Percentiles rank a stretch among this genome's conserved stretches.
Conservation (phyloP, 202 grass and related monocot species). For the Setaria italica region DNA sequence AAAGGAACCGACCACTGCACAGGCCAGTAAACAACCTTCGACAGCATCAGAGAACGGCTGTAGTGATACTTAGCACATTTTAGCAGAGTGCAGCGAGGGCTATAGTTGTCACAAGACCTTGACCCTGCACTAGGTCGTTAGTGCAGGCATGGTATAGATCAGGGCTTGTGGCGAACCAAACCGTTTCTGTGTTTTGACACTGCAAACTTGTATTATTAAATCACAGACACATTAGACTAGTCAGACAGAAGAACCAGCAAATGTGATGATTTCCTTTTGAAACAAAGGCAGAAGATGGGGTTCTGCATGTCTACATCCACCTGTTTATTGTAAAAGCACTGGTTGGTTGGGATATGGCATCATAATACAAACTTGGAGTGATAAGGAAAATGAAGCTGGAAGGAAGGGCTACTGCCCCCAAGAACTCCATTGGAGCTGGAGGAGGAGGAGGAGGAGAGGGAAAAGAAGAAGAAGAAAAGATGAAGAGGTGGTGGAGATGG, state of each 20-base stretch:
- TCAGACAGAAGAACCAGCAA: not conserved
- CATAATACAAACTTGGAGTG: slow-evolving; percentile 19
- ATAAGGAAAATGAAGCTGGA: slow-evolving; percentile 24
- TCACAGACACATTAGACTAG: not conserved
- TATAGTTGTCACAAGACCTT: not conserved
- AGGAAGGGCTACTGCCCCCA: not conserved
- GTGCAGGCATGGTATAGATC: not conserved
- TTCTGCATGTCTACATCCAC: not conserved
- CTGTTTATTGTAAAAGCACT: slow-evolving; percentile 50
- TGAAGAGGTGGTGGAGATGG: no score
- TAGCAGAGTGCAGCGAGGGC: not conserved
- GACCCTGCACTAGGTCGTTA: not conserved
- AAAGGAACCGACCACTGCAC: not conserved
- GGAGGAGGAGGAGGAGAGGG: no score
- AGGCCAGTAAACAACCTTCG: not conserved
- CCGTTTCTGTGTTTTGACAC: not conserved
- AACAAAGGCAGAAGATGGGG: not conserved
- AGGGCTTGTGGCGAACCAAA: not conserved
- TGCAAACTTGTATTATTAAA: not conserved
- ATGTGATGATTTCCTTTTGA: not conserved
- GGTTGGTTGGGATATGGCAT: slow-evolving; percentile 27
- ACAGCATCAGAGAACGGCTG: not conserved
- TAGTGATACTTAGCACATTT: not conserved
- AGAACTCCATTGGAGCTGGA: no score
- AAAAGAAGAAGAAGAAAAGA: no score